Conservation (phyloP, 1,284 basidiomycete species). For the Tilletia horrida region DNA sequence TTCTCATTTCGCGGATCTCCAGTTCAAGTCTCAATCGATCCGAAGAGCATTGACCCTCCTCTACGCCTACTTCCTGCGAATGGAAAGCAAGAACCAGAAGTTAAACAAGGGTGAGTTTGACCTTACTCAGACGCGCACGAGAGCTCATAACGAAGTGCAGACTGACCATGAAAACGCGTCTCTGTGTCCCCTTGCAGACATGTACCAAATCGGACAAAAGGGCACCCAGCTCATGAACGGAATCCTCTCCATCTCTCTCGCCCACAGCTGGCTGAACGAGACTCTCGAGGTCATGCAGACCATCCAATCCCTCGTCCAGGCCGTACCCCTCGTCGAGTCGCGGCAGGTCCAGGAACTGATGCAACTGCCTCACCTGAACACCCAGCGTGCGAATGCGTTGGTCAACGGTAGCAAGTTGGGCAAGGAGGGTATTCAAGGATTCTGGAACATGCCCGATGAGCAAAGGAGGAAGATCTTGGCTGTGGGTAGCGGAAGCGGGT, state of each 20-base stretch:
- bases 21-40: conserved; percentile 39
- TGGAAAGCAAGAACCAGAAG: conserved; percentile 33
- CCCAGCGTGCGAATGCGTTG: conserved; percentile 29
- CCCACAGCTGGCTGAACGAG: conserved; percentile 87
- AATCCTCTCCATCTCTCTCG: conserved; percentile 74
- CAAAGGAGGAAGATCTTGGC: conserved; percentile 51
- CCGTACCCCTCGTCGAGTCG: conserved; percentile 59
- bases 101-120: conserved; percentile 23
- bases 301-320: conserved; percentile 80
- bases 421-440: conserved; percentile 43
- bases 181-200: conserved; percentile 56
- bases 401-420: conserved; percentile 31
- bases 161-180: conserved; percentile 6
- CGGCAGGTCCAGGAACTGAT: conserved; percentile 36
- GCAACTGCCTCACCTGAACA: conserved; percentile 48
- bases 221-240: conserved; percentile 67
- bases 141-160: no score
- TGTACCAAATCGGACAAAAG: conserved; percentile 38
- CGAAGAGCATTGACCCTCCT: conserved; percentile 60
- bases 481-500: conserved; percentile 30
- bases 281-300: conserved; percentile 76
- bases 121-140: no score
- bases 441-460: conserved; percentile 57
- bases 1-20: not conserved
- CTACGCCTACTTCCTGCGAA: conserved; percentile 79